These are phyloP conservation scores for Allium cepa DNA, from an alignment of 106 monocot genomes.

Conservation along the genomic window DNA sequence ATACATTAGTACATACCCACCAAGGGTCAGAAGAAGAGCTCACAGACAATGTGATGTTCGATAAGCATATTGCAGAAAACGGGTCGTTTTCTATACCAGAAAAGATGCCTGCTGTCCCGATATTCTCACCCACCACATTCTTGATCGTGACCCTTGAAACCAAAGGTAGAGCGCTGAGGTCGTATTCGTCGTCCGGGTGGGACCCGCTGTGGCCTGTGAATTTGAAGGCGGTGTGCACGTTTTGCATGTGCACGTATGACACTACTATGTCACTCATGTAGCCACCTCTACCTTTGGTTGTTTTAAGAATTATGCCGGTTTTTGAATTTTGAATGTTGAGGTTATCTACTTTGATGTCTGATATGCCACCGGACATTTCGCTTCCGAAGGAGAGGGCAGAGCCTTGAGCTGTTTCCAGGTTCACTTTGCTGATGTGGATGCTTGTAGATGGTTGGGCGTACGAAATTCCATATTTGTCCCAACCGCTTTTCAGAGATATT, in stretches of 20 bases:
- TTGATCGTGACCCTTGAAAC: slow-evolving; percentile 56
- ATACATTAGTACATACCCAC: slow-evolving; percentile 73
- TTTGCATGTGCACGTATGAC: slow-evolving; percentile 45
- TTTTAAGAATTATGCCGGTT: slow-evolving; percentile 57
- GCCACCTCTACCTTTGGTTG: slow-evolving; percentile 67
- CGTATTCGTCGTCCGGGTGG: slow-evolving; percentile 58
- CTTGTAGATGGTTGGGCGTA: slow-evolving; percentile 40
- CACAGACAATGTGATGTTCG: slow-evolving; percentile 35
- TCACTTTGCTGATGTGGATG: slow-evolving; percentile 47
- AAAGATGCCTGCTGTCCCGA: slow-evolving; percentile 48
- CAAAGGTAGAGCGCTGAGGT: slow-evolving; percentile 44
- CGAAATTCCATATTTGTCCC: slow-evolving; percentile 80
- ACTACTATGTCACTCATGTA: slow-evolving; percentile 48
- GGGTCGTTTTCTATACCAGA: slow-evolving; percentile 49
- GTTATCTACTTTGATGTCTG: slow-evolving; percentile 32
- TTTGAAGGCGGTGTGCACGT: slow-evolving; percentile 44
- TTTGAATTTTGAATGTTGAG: slow-evolving; percentile 41
- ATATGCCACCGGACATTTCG: slow-evolving; percentile 92
- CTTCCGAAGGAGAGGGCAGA: slow-evolving; percentile 81
- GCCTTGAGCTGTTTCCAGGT: slow-evolving; percentile 36
- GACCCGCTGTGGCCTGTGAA: slow-evolving; percentile 46
- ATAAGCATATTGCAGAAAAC: slow-evolving; percentile 71
- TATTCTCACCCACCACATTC: slow-evolving; percentile 39
- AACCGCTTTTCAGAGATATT: slow-evolving; percentile 85
- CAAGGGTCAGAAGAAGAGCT: slow-evolving; percentile 15